A percentile compares a stretch with the other conserved stretches of the same genome.
These are phyloP conservation scores for Diaporthe batatas DNA, from an alignment of 2,329 filamentous ascomycete genomes.

Conservation along the genomic window DNA sequence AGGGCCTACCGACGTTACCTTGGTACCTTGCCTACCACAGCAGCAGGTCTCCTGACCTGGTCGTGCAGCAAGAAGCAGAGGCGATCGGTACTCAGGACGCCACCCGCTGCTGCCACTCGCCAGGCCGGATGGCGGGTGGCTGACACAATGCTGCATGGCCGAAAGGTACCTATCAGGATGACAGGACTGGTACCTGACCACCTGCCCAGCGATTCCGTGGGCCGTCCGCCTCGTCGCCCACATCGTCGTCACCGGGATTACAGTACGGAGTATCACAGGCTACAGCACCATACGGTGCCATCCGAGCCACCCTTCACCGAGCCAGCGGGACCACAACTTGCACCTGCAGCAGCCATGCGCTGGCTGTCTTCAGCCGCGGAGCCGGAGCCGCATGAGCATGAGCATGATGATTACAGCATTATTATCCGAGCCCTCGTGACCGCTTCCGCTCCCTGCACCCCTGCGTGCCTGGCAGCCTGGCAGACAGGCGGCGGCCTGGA, in stretches of 20 bases:
- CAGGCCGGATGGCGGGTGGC: background rate
- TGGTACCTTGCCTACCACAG: no score
- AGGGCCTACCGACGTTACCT: background rate
- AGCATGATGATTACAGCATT: background rate
- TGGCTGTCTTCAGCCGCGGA: background rate
- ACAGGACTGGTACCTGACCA: conserved; percentile 1
- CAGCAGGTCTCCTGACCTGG: conserved; percentile 16
- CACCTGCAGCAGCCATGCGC: conserved; percentile 4
- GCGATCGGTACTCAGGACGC: background rate
- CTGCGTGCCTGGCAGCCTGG: background rate
- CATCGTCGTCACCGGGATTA: background rate
- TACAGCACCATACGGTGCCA: background rate
- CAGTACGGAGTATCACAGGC: no score
- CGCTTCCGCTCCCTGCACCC: background rate
- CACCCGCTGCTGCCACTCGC: background rate
- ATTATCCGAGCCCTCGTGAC: conserved; percentile 22
- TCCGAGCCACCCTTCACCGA: background rate
- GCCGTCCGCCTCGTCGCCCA: background rate
- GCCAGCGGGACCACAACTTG: background rate
- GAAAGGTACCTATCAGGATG: background rate
- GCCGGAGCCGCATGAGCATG: background rate
- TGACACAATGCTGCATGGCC: conserved; percentile 11
- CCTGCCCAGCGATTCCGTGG: no score
- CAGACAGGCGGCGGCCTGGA: conserved; percentile 13
- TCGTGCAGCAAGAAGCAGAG: conserved; percentile 22